These are phyloP conservation scores for Capillidium heterosporum DNA, from an alignment of 371 early-diverging fungal genomes.

Conservation along the genomic window DNA sequence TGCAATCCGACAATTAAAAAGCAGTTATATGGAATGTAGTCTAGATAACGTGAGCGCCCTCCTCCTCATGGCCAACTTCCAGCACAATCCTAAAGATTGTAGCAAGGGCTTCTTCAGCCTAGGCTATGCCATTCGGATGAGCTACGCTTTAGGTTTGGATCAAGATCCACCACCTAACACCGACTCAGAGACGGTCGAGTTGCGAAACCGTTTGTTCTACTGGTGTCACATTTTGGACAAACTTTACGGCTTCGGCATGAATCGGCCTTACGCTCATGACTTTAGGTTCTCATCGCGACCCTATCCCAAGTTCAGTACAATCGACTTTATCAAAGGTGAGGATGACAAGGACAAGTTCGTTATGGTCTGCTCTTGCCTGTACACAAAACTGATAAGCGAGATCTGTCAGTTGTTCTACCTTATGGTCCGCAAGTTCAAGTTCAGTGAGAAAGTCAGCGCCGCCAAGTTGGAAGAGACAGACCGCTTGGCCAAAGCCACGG, in stretches of 20 bases:
- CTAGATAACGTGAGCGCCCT: not conserved
- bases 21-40: not conserved
- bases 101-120: not conserved
- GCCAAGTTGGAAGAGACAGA: not conserved
- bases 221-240: slow-evolving; percentile 4
- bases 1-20: not conserved
- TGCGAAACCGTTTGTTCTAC: not conserved
- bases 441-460: not conserved
- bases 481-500: not conserved
- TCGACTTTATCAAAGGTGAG: not conserved
- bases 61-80: not conserved
- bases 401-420: not conserved
- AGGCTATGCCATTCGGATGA: not conserved
- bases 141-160: slow-evolving; percentile 3
- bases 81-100: slow-evolving; percentile 1
- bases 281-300: not conserved
- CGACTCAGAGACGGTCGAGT: not conserved
- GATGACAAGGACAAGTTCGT: not conserved
- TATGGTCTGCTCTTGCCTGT: not conserved
- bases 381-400: not conserved
- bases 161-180: not conserved
- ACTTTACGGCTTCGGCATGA: not conserved
- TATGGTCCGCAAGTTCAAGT: not conserved
- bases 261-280: slow-evolving; percentile 2
- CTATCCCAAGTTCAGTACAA: not conserved